These are phyloP conservation scores for Penicillium sp. DNA, from an alignment of 2,329 filamentous ascomycete species.

Conservation along the genomic window DNA sequence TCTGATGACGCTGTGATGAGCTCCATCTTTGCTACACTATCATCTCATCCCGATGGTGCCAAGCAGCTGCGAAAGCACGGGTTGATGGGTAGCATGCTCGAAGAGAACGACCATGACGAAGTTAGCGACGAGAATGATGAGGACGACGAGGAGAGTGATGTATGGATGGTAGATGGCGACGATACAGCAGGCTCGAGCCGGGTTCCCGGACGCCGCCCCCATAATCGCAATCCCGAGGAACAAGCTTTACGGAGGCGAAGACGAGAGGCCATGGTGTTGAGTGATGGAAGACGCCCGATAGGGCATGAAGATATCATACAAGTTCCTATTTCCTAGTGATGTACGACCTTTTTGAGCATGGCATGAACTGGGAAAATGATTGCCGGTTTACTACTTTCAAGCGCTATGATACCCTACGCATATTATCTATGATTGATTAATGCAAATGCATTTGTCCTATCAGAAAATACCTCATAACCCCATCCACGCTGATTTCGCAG, in stretches of 20 bases:
- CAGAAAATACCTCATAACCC: conserved; percentile 53
- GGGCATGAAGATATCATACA: conserved; percentile 80
- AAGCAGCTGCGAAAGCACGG: conserved; percentile 50
- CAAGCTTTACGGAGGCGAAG: conserved; percentile 75
- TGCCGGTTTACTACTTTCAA: conserved; percentile 19
- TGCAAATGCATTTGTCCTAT: conserved; percentile 15
- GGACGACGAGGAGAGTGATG: conserved; percentile 57
- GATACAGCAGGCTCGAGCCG: conserved; percentile 52
- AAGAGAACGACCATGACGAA: conserved; percentile 61
- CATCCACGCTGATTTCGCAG: conserved; percentile 82
- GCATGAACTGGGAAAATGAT: neutral
- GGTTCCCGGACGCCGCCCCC: conserved; percentile 38
- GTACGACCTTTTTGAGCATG: neutral
- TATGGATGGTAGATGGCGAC: conserved; percentile 59
- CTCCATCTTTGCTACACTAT: conserved; percentile 46
- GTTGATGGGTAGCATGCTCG: conserved; percentile 48
- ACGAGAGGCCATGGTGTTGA: conserved; percentile 88
- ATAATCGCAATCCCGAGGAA: conserved; percentile 54
- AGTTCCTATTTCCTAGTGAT: conserved; percentile 47
- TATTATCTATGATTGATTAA: conserved; percentile 8
- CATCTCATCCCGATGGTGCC: conserved; percentile 42
- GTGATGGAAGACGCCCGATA: conserved; percentile 79
- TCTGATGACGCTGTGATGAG: conserved; percentile 51
- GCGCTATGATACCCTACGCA: conserved; percentile 38
- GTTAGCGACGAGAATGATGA: conserved; percentile 55